phyloP scores from a whole-genome alignment of 129 eudicot genomes.

The Mikania micrantha region DNA sequence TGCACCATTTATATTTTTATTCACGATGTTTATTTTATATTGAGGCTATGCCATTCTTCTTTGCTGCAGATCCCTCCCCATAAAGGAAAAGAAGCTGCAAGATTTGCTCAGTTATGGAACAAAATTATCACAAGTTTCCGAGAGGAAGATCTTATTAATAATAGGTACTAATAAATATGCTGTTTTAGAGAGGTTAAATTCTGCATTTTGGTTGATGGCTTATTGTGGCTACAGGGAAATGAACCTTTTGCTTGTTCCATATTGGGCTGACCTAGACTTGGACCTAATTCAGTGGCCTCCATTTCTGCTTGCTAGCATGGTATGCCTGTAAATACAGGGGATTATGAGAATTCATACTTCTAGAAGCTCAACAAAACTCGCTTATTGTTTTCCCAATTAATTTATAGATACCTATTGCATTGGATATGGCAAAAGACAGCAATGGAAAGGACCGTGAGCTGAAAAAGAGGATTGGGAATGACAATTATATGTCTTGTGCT shows the following conservation, averaged over 20 bases:
- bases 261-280: constrained; percentile 85
- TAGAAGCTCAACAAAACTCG: not conserved
- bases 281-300: constrained; percentile 89
- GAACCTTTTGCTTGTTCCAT: constrained; percentile 93
- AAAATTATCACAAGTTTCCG: constrained; percentile 80
- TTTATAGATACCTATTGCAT: constrained; percentile 75
- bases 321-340: constrained; percentile 8
- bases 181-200: not conserved
- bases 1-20: not conserved
- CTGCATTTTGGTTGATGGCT: not conserved
- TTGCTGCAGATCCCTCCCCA: constrained; percentile 42
- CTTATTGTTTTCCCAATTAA: not conserved
- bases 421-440: constrained; percentile 96
- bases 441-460: constrained; percentile 77
- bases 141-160: constrained; percentile 80
- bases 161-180: constrained; percentile 35
- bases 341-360: not conserved
- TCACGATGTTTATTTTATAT: not conserved
- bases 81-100: constrained; percentile 75
- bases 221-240: constrained; percentile 53
- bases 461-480: constrained; percentile 62
- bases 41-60: constrained; percentile 4
- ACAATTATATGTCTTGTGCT: constrained; percentile 79
- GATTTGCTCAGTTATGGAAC: constrained; percentile 96
- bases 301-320: constrained; percentile 92